These are phyloP conservation scores for Trypanosoma congolense DNA, from an alignment of 208 protist species.

Conservation along the genomic window DNA sequence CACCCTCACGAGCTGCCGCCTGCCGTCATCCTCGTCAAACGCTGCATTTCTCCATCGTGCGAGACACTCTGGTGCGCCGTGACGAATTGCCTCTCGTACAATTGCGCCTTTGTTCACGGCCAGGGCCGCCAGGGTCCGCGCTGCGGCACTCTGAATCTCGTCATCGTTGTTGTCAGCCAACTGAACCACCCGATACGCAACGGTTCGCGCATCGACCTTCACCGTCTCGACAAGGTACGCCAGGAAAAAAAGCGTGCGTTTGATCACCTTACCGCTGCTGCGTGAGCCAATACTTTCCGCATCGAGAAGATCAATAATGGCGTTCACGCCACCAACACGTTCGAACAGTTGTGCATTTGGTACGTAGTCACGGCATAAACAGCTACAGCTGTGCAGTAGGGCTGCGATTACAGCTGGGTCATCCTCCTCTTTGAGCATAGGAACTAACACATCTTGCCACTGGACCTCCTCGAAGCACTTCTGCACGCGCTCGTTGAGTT, in stretches of 20 bases:
- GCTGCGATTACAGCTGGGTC: constrained; percentile 28
- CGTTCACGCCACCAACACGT: constrained; percentile 29
- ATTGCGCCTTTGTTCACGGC: constrained; percentile 25
- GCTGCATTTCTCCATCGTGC: constrained; percentile 27
- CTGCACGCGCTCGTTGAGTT: constrained; percentile 66
- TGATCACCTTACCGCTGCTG: constrained; percentile 30
- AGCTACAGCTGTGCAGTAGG: constrained; percentile 61
- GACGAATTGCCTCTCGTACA: constrained; percentile 26
- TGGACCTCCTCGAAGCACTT: constrained; percentile 31
- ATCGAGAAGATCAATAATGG: constrained; percentile 2
- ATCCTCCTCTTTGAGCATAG: constrained; percentile 19
- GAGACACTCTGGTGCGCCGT: constrained; percentile 27
- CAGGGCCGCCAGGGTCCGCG: constrained; percentile 28
- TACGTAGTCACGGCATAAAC: constrained; percentile 52
- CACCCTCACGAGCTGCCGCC: constrained; percentile 16
- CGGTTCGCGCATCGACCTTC: constrained; percentile 23
- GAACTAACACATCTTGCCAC: constrained; percentile 20
- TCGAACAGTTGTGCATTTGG: constrained; percentile 42
- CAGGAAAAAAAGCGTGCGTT: constrained; percentile 45
- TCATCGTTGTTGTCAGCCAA: constrained; percentile 16
- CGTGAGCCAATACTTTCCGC: neutral
- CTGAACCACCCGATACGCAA: constrained; percentile 25
- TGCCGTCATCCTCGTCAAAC: constrained; percentile 29
- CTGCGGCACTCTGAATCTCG: constrained; percentile 36
- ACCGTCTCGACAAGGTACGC: constrained; percentile 42